Evolutionary conservation across 83 land plant genomes (phyloP), one percentile per base, ranked within the genome.

Genomic region (Picea abies): DNA sequence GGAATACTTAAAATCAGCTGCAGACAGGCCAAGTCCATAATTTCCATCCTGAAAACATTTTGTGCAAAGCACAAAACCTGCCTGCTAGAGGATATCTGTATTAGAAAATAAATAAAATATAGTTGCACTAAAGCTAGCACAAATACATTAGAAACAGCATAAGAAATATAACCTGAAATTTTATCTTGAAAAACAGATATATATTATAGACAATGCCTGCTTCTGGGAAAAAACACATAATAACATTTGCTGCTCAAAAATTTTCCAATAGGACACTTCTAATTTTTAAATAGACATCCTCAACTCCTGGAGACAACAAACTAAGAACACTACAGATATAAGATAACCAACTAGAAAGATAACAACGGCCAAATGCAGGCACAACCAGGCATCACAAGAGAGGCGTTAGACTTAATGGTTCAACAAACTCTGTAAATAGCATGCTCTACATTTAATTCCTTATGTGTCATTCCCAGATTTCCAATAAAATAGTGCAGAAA

Each of bases 41-140:
- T 83, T 85, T 76, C 82, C 83, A 73, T 67, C 79, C 32, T 83
- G 44, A 61, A 85, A 93, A 84, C 95, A 93, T 69, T 89, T 91
- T 72, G 56, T 37, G 67, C 93, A 93, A n/a, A 89, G 58, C 19
- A 72, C 14, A 25, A 70, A 79, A 12, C 80, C 84, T 47, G 76
- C 95, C 95, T 93, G 90, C 84, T 3, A 79, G 83, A 26, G 60
- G 39, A 12, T 22, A 60, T 82, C 10, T 70, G 11, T 41, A 69
- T 63, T 23, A 71, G 39, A 75, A 69, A 37, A 17, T 11, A 3
- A 20, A 81, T 22, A 19, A 47, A 35, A 75, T 49, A 47, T 47
- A 14, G 22, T 47, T n/a, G 39, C 79, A 17, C 79, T 16, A 20
- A 76, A 52, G 60, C 56, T 49, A 47, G 17, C n/a, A 44, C 79